A percentile compares a stretch with the other conserved stretches of the same genome.
These are phyloP conservation scores for Puccinellia tenuiflora DNA, from an alignment of 176 grass and related monocot genomes.

Conservation along the genomic window DNA sequence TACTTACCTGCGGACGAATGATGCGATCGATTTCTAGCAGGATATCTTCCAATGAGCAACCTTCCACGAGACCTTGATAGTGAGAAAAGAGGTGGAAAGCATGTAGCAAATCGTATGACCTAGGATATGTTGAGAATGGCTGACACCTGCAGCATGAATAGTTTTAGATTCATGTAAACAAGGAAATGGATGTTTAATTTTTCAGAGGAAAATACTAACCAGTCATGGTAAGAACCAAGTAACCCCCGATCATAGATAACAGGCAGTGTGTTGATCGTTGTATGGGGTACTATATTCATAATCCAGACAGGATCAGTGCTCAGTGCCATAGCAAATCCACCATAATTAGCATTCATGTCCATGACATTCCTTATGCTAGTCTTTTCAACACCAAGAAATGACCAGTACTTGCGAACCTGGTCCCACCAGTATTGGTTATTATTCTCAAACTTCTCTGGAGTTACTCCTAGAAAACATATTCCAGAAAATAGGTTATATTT, in stretches of 20 bases:
- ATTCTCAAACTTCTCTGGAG: slow-evolving; percentile 53
- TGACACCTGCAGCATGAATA: slow-evolving; percentile 66
- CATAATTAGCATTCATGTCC: slow-evolving; percentile 97
- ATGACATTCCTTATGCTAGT: slow-evolving; percentile 75
- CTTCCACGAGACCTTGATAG: slow-evolving; percentile 49
- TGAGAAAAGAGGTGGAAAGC: slow-evolving; percentile 78
- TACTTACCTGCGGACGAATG: slow-evolving; percentile 60
- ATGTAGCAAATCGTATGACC: slow-evolving; percentile 87
- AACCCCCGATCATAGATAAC: slow-evolving; percentile 84
- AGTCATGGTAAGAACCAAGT: slow-evolving; percentile 85
- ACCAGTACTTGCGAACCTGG: slow-evolving; percentile 75
- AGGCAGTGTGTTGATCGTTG: slow-evolving; percentile 57
- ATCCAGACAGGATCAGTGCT: slow-evolving; percentile 72
- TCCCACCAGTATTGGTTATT: slow-evolving; percentile 76
- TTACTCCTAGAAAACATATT: slow-evolving; percentile 60
- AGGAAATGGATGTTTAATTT: neutral
- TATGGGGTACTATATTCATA: slow-evolving; percentile 90
- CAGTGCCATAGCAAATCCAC: slow-evolving; percentile 79
- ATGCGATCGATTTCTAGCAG: slow-evolving; percentile 95
- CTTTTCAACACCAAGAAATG: slow-evolving; percentile 53
- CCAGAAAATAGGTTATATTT: slow-evolving; percentile 26
- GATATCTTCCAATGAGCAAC: slow-evolving; percentile 82
- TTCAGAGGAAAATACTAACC: slow-evolving; percentile 48
- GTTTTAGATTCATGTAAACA: slow-evolving; percentile 16
- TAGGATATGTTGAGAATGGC: slow-evolving; percentile 96